Evolutionary conservation across 345 rosid genomes (phyloP).

Genomic region (Noccaea bulbosa): DNA sequence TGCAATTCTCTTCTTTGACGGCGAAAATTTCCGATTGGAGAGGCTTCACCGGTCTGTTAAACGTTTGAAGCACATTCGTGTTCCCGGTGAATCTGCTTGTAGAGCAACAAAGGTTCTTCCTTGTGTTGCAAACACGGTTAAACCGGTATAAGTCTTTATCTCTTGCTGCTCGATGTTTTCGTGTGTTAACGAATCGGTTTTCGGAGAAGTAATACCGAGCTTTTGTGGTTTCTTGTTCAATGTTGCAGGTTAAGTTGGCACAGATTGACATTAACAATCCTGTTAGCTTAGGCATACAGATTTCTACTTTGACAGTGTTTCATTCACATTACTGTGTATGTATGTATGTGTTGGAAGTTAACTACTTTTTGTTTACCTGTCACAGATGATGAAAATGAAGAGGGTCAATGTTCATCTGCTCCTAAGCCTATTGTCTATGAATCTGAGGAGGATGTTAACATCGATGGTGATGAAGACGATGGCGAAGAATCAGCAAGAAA

Average conservation of each 20-base stretch:
- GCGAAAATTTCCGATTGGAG: conserved; percentile 66
- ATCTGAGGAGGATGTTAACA: conserved; percentile 55
- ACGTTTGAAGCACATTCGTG: conserved; percentile 59
- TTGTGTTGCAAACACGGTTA: conserved; percentile 33
- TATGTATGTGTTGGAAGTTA: conserved; percentile 6
- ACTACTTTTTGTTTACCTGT: conserved; percentile 13
- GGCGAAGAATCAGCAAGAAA: conserved; percentile 27
- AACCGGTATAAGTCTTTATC: conserved; percentile 42
- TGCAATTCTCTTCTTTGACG: conserved; percentile 73
- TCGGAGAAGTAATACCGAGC: too few relatives aligned
- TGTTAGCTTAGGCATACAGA: conserved; percentile 48
- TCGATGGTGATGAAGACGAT: conserved; percentile 44
- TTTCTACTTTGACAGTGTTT: not conserved
- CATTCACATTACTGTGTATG: not conserved
- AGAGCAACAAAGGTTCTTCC: conserved; percentile 46
- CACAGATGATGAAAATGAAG: conserved; percentile 46
- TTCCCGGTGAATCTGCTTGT: conserved; percentile 54
- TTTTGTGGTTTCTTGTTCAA: not conserved
- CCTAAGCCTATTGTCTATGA: conserved; percentile 44
- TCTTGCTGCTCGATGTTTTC: not conserved
- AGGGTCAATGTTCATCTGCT: conserved; percentile 24
- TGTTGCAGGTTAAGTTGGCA: conserved; percentile 51
- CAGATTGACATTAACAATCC: conserved; percentile 46
- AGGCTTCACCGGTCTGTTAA: conserved; percentile 71
- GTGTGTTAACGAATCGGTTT: not conserved